Base-by-base conservation (phyloP, 139 green algal genomes). In the Coccomyxa sp. region DNA sequence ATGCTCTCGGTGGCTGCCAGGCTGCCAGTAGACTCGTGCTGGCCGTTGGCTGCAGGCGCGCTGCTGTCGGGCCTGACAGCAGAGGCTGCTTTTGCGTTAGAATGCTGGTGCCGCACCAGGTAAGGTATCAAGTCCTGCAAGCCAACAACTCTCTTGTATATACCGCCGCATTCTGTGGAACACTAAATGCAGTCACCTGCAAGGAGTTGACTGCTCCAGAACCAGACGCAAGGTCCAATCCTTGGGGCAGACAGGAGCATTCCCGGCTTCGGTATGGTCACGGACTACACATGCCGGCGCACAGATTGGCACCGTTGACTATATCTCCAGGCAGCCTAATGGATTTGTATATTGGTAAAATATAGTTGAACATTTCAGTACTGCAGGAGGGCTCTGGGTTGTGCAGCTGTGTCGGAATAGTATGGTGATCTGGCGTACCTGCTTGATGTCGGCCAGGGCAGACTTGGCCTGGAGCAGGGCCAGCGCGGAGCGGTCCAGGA, bases 51-150 rank as follows among this genome's bases (percentile, higher is more conserved):
- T 78, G 64, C 29, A 40, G 74, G 7, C 34, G 22, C 8, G 50
- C 10, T 33, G 41, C 39, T n/a, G 33, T 55, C 16, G 27, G 39
- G 31, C 36, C 31, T 18, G 31, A 16, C n/a, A 69, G 74, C 7
- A 70, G 50, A 33, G 5, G 34, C 10, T 41, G n/a, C 33, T 78
- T 44, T 73, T 79, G 75, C 55, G 50, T 22, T 64, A 22, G 50
- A 64, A 22, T 50, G 39, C 82, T 93, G 89, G 69, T 91, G 84
- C 33, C 81, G 84, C 0, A 93, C 86, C 58, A 95, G 58, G 83
- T 89, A 88, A 2, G 90, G 92, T 55, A 95, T 31, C 78, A 96
- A 70, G 72, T 93, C 87, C 73, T 90, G 80, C 55, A 74, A 37
- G 24, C 33, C 55, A 33, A 37, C 3, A 50, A 2, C 29, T n/a